A percentile compares a stretch with the other conserved stretches of the same genome.
Evolutionary conservation across 148 eudicot species (phyloP).

Genomic region (Camellia lanceoleosa): DNA sequence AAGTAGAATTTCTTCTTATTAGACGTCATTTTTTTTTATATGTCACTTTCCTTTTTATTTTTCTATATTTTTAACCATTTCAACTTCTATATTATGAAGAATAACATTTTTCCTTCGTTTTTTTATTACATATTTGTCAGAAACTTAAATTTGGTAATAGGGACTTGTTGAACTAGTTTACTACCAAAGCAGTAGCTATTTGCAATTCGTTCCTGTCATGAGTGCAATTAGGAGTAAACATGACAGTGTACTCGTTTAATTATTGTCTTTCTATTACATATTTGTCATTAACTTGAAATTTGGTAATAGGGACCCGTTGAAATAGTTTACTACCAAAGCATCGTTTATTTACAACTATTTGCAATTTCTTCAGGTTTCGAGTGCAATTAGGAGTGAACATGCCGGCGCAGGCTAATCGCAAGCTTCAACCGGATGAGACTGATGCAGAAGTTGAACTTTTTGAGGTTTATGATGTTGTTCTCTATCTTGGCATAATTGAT

Average conservation of each 20-base stretch:
- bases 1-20: not conserved
- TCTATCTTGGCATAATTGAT: slow-evolving; percentile 91
- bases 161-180: not conserved
- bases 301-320: not conserved
- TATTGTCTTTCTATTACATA: not conserved
- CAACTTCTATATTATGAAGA: not conserved
- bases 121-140: not conserved
- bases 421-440: slow-evolving; percentile 43
- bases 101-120: not conserved
- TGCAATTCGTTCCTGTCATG: slow-evolving; percentile 47
- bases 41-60: not conserved
- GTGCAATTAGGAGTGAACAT: slow-evolving; percentile 95
- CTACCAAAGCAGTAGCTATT: not conserved
- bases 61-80: not conserved
- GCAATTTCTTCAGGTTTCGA: slow-evolving; percentile 50
- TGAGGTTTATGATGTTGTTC: slow-evolving; percentile 93
- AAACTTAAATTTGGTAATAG: not conserved
- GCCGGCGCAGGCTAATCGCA: slow-evolving; percentile 84
- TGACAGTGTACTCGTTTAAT: slow-evolving; percentile 52
- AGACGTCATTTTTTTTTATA: not conserved
- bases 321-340: not conserved
- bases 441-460: slow-evolving; percentile 72
- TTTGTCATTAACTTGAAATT: not conserved
- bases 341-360: not conserved
- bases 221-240: slow-evolving; percentile 92